A percentile compares a stretch with the other conserved stretches of the same genome.
Conservation (phyloP, 768 basidiomycete species). For the Kwoniella heveanensis region DNA sequence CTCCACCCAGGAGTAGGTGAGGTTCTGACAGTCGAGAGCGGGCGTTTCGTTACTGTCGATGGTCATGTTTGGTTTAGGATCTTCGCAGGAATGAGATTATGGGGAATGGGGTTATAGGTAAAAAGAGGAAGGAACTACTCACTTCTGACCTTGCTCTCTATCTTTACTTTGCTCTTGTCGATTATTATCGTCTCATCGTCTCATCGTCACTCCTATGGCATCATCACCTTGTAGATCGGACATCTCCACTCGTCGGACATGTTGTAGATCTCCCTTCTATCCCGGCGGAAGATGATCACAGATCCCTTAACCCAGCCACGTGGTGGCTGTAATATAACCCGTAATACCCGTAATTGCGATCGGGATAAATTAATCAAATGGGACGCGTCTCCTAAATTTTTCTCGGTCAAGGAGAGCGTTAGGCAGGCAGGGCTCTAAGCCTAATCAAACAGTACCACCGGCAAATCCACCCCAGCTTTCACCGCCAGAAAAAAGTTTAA, state of each 20-base stretch:
- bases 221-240: background rate
- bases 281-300: background rate
- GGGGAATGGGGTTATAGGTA: too few relatives aligned
- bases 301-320: background rate
- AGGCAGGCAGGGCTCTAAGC: background rate
- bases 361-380: background rate
- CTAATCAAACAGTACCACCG: background rate
- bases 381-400: background rate
- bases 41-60: background rate
- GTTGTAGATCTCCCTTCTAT: background rate
- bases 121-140: background rate
- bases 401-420: background rate
- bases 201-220: background rate
- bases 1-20: constrained; percentile 36
- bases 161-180: background rate
- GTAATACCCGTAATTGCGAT: background rate
- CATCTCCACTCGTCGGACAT: background rate
- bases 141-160: background rate
- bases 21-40: constrained; percentile 39
- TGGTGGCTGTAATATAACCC: background rate
- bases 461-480: background rate
- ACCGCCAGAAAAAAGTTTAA: background rate
- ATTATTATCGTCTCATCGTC: background rate
- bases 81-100: too few relatives aligned
- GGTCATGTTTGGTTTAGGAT: background rate